Conservation (phyloP, 495 filamentous ascomycete species). For the Penicillium samsonianum region DNA sequence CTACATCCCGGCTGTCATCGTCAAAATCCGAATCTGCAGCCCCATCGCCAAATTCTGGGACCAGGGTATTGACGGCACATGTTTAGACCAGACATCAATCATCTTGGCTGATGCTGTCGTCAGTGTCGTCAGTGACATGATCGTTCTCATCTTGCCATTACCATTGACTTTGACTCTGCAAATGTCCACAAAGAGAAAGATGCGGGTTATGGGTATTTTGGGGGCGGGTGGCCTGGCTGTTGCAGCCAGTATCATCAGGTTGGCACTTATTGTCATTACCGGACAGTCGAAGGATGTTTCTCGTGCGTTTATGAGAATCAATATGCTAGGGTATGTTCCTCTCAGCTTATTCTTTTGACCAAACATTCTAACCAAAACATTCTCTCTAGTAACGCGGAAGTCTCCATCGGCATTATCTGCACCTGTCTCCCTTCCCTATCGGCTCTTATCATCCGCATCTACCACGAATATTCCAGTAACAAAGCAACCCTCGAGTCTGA, state of each 20-base stretch:
- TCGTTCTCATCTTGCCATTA: constrained; percentile 37
- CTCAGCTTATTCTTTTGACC: too few relatives aligned
- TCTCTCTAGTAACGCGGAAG: constrained; percentile 36
- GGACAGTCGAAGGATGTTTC: constrained; percentile 35
- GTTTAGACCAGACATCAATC: constrained; percentile 38
- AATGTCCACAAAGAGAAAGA: constrained; percentile 35
- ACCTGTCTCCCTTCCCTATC: constrained; percentile 43
- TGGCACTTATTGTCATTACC: constrained; percentile 34
- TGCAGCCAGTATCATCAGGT: constrained; percentile 38
- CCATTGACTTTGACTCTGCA: constrained; percentile 37
- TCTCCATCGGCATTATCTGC: constrained; percentile 43
- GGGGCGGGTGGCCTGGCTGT: constrained; percentile 42
- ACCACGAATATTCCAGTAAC: constrained; percentile 27
- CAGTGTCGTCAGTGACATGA: constrained; percentile 40
- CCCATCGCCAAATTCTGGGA: constrained; percentile 40
- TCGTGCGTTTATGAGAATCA: constrained; percentile 38
- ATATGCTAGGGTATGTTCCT: constrained; percentile 37
- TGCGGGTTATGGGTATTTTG: constrained; percentile 37
- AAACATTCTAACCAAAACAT: background rate
- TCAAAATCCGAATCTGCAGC: constrained; percentile 43
- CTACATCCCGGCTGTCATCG: constrained; percentile 40
- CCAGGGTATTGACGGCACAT: constrained; percentile 21
- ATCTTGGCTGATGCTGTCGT: constrained; percentile 42
- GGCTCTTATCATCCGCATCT: constrained; percentile 25
- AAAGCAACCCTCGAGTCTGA: constrained; percentile 17